These are phyloP conservation scores for Aspergillus ustus DNA, from an alignment of 2,329 filamentous ascomycete genomes.

Conservation along the genomic window DNA sequence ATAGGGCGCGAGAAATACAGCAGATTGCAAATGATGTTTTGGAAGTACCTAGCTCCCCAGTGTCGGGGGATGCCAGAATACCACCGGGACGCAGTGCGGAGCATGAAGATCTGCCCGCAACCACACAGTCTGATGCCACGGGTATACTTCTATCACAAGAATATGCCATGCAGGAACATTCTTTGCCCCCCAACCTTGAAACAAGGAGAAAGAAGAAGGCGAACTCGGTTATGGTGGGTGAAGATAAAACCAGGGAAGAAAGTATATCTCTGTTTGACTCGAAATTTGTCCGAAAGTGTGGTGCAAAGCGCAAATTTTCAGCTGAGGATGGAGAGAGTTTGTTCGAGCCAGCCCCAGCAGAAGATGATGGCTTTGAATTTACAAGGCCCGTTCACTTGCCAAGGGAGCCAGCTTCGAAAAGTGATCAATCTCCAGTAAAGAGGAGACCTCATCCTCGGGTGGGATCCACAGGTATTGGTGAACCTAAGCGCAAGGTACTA, in stretches of 20 bases:
- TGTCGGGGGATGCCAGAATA: conserved; percentile 37
- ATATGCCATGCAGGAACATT: conserved; percentile 23
- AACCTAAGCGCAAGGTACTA: conserved; percentile 40
- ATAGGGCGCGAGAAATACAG: conserved; percentile 43
- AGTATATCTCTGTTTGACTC: conserved; percentile 5
- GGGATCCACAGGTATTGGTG: conserved; percentile 20
- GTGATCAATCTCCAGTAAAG: conserved; percentile 22
- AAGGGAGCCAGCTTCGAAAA: conserved; percentile 12
- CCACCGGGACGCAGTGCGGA: conserved; percentile 36
- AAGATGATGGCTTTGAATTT: conserved; percentile 42
- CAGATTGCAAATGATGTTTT: conserved; percentile 31
- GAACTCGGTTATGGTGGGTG: neutral
- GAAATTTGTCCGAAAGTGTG: conserved; percentile 46
- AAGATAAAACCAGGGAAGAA: conserved; percentile 2
- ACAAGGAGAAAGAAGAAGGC: conserved; percentile 36
- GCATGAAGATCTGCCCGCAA: conserved; percentile 31
- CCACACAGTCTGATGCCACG: neutral
- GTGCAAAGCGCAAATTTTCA: conserved; percentile 63
- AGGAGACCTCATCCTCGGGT: conserved; percentile 23
- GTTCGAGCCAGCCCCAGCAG: conserved; percentile 20
- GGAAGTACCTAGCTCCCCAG: conserved; percentile 35
- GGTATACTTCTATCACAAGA: conserved; percentile 12
- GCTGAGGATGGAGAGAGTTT: conserved; percentile 54
- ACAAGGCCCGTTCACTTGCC: conserved; percentile 32
- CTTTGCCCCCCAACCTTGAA: conserved; percentile 37